These are phyloP conservation scores for Gynandropsis gynandra DNA, from an alignment of 345 rosid species.

Conservation along the genomic window DNA sequence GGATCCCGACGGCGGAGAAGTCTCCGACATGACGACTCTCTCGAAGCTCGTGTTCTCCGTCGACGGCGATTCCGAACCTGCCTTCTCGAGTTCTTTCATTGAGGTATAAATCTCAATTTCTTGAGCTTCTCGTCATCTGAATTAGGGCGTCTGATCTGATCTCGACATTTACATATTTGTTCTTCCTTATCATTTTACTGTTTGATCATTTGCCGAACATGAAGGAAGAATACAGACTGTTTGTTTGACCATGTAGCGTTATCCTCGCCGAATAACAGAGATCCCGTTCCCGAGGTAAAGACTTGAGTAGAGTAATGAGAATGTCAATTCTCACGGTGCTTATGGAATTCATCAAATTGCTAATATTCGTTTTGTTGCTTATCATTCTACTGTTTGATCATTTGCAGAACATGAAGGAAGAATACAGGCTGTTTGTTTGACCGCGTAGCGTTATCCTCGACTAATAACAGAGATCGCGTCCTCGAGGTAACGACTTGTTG, in stretches of 20 bases:
- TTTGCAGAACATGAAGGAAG: constrained; percentile 73
- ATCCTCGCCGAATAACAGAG: constrained; percentile 78
- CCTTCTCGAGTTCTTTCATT: constrained; percentile 48
- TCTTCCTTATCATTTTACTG: background rate
- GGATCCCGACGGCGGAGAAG: background rate
- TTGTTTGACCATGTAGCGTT: constrained; percentile 83
- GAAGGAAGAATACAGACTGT: constrained; percentile 85
- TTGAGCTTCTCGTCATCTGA: background rate
- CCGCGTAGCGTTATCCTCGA: constrained; percentile 80
- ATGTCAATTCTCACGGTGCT: no score
- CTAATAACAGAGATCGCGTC: constrained; percentile 49
- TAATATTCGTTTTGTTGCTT: constrained; percentile 4
- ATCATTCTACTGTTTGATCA: background rate
- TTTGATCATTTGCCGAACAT: constrained; percentile 38
- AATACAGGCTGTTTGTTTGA: constrained; percentile 82
- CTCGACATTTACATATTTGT: background rate
- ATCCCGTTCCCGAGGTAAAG: constrained; percentile 47
- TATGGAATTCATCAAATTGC: no score
- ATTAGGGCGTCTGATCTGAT: background rate
- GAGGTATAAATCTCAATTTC: constrained; percentile 39
- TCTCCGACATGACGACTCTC: constrained; percentile 33
- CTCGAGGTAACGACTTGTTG: constrained; percentile 71
- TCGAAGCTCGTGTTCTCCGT: constrained; percentile 49
- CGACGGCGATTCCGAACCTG: constrained; percentile 31
- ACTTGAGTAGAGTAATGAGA: no score